A percentile compares a stretch with the other conserved stretches of the same genome.
These are phyloP conservation scores for Huntiella decipiens DNA, from an alignment of 2,329 filamentous ascomycete species.

Conservation along the genomic window DNA sequence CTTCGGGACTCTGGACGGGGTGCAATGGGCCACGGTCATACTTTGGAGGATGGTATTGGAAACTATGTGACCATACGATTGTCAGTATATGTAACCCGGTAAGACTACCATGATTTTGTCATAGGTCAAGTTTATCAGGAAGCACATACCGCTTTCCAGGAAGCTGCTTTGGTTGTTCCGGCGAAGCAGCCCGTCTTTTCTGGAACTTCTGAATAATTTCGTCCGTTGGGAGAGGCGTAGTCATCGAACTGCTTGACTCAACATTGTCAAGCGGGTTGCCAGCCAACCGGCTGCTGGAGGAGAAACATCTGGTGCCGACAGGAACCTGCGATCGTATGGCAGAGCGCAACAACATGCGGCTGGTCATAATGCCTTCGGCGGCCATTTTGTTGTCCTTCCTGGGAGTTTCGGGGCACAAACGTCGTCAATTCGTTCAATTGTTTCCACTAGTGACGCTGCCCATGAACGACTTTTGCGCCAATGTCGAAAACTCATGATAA, in stretches of 20 bases:
- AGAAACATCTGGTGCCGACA: slow-evolving; percentile 12
- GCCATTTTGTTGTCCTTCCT: slow-evolving; percentile 6
- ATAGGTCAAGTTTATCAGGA: neutral
- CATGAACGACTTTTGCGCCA: slow-evolving; percentile 8
- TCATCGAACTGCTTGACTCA: slow-evolving; percentile 15
- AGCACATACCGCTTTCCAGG: slow-evolving; percentile 28
- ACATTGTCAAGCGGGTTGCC: slow-evolving; percentile 9
- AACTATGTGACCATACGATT: slow-evolving; percentile 33
- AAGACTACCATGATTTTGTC: neutral
- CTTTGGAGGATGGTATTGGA: slow-evolving; percentile 85
- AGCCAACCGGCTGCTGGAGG: slow-evolving; percentile 6
- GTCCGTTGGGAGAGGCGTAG: slow-evolving; percentile 22
- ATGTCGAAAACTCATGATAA: slow-evolving; percentile 1
- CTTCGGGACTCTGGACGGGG: slow-evolving; percentile 73
- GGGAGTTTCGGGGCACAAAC: neutral
- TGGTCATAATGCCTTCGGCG: slow-evolving; percentile 14
- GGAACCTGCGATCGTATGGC: slow-evolving; percentile 7
- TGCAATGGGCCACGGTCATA: slow-evolving; percentile 89
- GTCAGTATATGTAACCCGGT: neutral
- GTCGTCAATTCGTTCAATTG: neutral
- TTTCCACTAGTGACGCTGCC: no score
- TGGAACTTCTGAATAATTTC: slow-evolving; percentile 23
- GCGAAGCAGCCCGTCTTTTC: slow-evolving; percentile 18
- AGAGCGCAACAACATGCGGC: slow-evolving; percentile 13
- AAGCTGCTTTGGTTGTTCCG: slow-evolving; percentile 22